phyloP scores from a whole-genome alignment of 306 rosid genomes.

The Biancaea sappan region DNA sequence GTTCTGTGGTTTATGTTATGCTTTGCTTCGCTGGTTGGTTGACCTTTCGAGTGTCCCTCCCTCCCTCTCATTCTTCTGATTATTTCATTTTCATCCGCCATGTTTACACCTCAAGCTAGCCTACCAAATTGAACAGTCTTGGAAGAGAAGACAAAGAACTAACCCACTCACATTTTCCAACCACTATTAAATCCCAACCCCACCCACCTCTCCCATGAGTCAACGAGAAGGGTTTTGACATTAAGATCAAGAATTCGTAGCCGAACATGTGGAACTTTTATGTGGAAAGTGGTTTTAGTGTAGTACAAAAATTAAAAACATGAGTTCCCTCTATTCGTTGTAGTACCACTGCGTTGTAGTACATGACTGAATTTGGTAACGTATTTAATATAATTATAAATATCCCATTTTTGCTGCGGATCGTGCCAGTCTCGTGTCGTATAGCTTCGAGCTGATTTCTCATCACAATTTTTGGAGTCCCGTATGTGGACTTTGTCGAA shows the following conservation, averaged over 20 bases:
- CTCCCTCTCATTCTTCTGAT: background rate
- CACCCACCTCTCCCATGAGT: slow-evolving; percentile 23
- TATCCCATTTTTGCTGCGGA: background rate
- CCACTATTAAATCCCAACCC: background rate
- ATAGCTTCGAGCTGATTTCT: background rate
- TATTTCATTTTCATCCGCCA: background rate
- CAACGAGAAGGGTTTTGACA: slow-evolving; percentile 1
- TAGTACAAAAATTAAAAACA: slow-evolving; percentile 56
- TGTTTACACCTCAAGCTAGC: slow-evolving; percentile 12
- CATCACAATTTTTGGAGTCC: background rate
- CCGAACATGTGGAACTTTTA: slow-evolving; percentile 30
- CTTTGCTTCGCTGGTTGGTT: background rate
- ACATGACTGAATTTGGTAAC: slow-evolving; percentile 17
- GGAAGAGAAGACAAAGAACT: slow-evolving; percentile 4
- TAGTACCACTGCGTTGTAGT: slow-evolving; percentile 41
- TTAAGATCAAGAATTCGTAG: background rate
- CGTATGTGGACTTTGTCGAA: background rate
- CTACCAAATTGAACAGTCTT: background rate
- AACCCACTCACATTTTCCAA: background rate
- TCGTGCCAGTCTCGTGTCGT: background rate
- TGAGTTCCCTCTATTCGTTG: too few species aligned
- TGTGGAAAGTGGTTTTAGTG: slow-evolving; percentile 31
- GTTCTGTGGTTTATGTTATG: background rate
- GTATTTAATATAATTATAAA: slow-evolving; percentile 16
- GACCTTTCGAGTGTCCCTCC: background rate